Conservation (phyloP, 371 early-diverging fungal species). For the Mucor velutinosus region DNA sequence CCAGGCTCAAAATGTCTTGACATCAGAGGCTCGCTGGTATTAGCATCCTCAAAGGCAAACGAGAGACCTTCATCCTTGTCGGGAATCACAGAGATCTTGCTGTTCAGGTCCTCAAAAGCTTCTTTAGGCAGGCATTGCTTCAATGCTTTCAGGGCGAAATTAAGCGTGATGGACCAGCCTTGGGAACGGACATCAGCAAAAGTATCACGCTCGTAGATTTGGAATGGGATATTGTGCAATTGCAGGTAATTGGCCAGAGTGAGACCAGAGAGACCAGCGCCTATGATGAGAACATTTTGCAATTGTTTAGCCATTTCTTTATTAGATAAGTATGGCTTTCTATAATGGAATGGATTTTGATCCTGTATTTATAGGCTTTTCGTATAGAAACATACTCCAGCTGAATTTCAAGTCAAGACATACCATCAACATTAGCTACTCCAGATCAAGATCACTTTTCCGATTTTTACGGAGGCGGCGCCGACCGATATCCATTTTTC, state of each 20-base stretch:
- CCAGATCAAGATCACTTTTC: no score
- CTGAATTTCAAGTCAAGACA: no score
- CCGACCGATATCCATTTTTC: no score
- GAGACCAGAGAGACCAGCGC: conserved; percentile 42
- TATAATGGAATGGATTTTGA: no score
- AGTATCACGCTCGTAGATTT: conserved; percentile 37
- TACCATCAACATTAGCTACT: no score
- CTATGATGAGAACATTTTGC: conserved; percentile 31
- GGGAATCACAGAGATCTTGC: conserved; percentile 8
- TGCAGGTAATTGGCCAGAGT: conserved; percentile 30
- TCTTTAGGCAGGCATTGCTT: conserved; percentile 6
- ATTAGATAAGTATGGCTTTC: no score
- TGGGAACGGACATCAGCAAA: conserved; percentile 18
- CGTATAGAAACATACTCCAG: no score
- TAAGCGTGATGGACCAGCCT: conserved; percentile 30
- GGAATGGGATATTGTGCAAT: conserved; percentile 23
- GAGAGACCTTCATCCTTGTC: not conserved
- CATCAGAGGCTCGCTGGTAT: not conserved
- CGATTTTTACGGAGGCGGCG: no score
- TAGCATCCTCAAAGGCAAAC: conserved; percentile 4
- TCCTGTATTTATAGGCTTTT: no score
- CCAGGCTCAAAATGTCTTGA: not conserved
- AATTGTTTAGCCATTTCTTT: no score
- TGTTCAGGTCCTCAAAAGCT: conserved; percentile 7
- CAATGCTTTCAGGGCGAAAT: conserved; percentile 17